These are phyloP conservation scores for Chrysophaeum taylorii DNA, from an alignment of 352 stramenopile genomes.

Conservation along the genomic window DNA sequence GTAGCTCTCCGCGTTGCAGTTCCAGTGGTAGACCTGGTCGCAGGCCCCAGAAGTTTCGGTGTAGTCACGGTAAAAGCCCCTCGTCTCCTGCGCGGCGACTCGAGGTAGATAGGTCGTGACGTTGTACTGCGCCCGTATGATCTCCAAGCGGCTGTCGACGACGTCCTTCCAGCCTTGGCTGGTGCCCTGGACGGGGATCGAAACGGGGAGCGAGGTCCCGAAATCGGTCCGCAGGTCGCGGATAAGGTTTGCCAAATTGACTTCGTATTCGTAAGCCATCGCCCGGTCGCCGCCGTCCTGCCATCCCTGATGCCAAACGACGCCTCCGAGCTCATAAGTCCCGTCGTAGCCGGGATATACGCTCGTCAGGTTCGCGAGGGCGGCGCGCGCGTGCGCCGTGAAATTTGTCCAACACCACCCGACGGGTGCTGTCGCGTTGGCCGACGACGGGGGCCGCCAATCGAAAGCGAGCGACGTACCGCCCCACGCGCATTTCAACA, in stretches of 20 bases:
- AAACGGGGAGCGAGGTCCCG: conserved; percentile 23
- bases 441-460: conserved; percentile 29
- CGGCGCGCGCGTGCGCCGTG: neutral
- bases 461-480: conserved; percentile 28
- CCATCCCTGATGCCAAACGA: conserved; percentile 37
- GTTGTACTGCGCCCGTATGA: conserved; percentile 21
- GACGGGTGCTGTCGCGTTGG: neutral
- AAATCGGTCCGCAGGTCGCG: conserved; percentile 30
- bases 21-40: conserved; percentile 29
- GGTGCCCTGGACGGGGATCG: conserved; percentile 29
- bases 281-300: conserved; percentile 26
- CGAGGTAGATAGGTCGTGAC: conserved; percentile 15
- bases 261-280: conserved; percentile 27
- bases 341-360: neutral
- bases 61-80: conserved; percentile 23
- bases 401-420: conserved; percentile 1
- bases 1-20: conserved; percentile 29
- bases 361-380: neutral
- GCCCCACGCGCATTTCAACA: conserved; percentile 38
- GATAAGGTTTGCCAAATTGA: conserved; percentile 36
- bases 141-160: neutral
- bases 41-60: conserved; percentile 2
- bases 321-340: conserved; percentile 24
- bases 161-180: conserved; percentile 17
- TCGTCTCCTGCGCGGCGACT: conserved; percentile 26